These are phyloP conservation scores for Tetrapisispora iriomotensis DNA, from an alignment of 805 yeast species.

Conservation along the genomic window DNA sequence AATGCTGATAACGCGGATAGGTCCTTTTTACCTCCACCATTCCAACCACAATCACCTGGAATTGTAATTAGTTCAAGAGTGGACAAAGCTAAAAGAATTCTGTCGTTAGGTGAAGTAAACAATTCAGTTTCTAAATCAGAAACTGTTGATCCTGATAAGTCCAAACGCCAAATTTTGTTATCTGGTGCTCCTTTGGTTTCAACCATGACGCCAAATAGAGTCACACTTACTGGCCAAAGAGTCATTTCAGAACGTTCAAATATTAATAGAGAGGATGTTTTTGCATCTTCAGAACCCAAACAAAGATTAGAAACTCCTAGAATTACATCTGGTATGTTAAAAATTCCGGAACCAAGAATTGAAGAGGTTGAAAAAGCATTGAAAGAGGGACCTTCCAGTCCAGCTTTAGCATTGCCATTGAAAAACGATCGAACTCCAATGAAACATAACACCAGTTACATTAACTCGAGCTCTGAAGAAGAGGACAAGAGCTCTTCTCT, in stretches of 20 bases:
- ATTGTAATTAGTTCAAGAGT: constrained; percentile 30
- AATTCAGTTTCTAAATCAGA: constrained; percentile 32
- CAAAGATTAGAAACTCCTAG: constrained; percentile 19
- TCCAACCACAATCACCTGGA: constrained; percentile 31
- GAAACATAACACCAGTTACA: constrained; percentile 12
- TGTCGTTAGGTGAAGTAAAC: constrained; percentile 17
- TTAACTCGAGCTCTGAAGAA: constrained; percentile 1
- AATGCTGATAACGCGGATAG: constrained; percentile 26
- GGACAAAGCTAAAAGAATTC: constrained; percentile 24
- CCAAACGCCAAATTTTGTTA: constrained; percentile 26
- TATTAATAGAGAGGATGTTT: neutral
- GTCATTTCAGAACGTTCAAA: constrained; percentile 20
- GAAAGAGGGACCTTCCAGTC: constrained; percentile 32
- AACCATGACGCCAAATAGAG: constrained; percentile 24
- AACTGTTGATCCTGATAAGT: constrained; percentile 31
- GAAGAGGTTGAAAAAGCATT: constrained; percentile 32
- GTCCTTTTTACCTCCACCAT: constrained; percentile 30
- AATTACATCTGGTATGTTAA: constrained; percentile 36
- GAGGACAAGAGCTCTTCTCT: neutral
- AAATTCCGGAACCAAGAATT: constrained; percentile 36
- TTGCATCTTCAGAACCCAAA: neutral
- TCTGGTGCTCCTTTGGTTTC: constrained; percentile 26
- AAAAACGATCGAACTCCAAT: constrained; percentile 27
- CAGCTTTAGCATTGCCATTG: constrained; percentile 25
- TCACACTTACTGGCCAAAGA: constrained; percentile 17